Percentiles rank a stretch among this genome's conserved stretches.
These are phyloP conservation scores for Mortierella claussenii DNA, from an alignment of 192 early-diverging fungal species.

Conservation along the genomic window DNA sequence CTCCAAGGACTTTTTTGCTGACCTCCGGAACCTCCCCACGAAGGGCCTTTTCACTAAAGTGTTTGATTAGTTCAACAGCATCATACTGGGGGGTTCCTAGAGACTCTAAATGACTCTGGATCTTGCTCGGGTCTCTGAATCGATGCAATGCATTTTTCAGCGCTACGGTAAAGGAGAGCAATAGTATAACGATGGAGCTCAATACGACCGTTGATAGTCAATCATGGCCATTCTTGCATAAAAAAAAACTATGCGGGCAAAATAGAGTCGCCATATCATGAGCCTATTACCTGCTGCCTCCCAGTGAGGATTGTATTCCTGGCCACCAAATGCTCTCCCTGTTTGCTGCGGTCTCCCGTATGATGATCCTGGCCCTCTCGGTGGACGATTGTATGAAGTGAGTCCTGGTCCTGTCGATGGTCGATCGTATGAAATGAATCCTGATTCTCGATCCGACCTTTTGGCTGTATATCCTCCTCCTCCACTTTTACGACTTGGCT, in stretches of 20 bases:
- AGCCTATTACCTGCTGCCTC: conserved; percentile 19
- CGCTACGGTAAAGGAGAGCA: conserved; percentile 14
- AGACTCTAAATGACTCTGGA: conserved; percentile 27
- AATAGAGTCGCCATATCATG: too few species aligned
- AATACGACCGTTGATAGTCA: too few species aligned
- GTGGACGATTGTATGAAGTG: too few species aligned
- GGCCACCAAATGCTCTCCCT: conserved; percentile 23
- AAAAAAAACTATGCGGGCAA: neutral
- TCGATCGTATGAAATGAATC: too few species aligned
- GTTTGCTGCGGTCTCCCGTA: neutral
- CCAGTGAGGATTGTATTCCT: conserved; percentile 26
- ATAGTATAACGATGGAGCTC: too few species aligned
- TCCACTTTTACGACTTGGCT: neutral
- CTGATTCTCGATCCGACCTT: neutral
- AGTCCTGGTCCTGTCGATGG: too few species aligned
- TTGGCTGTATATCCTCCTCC: neutral
- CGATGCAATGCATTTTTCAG: conserved; percentile 26
- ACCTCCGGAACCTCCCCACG: conserved; percentile 25
- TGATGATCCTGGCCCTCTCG: too few species aligned
- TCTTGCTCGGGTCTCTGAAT: conserved; percentile 19
- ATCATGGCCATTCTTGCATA: too few species aligned
- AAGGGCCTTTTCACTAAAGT: conserved; percentile 13
- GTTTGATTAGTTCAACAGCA: conserved; percentile 13
- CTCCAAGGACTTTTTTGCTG: conserved; percentile 14
- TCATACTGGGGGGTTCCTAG: conserved; percentile 27